These are phyloP conservation scores for Hypoxylon sp. DNA, from an alignment of 2,329 filamentous ascomycete genomes.

Conservation along the genomic window DNA sequence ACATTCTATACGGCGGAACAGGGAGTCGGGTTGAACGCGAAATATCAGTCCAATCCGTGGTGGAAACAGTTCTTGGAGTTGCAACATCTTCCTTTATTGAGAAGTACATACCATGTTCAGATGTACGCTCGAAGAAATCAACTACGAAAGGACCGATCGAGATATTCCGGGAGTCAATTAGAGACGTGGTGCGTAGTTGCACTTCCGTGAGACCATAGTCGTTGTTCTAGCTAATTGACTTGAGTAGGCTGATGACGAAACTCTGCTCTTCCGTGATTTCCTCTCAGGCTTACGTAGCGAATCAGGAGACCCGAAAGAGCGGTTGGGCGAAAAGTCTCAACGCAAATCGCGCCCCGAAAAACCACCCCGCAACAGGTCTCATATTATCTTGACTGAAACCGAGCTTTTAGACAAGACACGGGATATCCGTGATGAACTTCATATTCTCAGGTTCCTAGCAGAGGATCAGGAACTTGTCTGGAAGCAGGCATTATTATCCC, in stretches of 20 bases:
- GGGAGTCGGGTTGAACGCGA: slow-evolving; percentile 28
- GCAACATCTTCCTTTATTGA: slow-evolving; percentile 29
- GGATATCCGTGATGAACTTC: slow-evolving; percentile 36
- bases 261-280: slow-evolving; percentile 25
- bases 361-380: slow-evolving; percentile 6
- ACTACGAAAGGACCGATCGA: slow-evolving; percentile 28
- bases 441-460: slow-evolving; percentile 31
- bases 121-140: background rate
- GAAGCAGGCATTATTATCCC: slow-evolving; percentile 31
- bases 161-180: slow-evolving; percentile 37
- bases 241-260: slow-evolving; percentile 28
- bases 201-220: background rate
- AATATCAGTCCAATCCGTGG: slow-evolving; percentile 27
- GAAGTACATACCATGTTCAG: slow-evolving; percentile 21
- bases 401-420: slow-evolving; percentile 26
- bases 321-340: too few relatives aligned
- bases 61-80: slow-evolving; percentile 29
- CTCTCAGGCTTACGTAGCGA: slow-evolving; percentile 13
- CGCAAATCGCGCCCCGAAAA: too few relatives aligned
- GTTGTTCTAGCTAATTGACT: slow-evolving; percentile 9
- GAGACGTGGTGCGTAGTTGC: slow-evolving; percentile 24
- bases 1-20: slow-evolving; percentile 18
- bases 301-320: background rate
- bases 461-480: slow-evolving; percentile 37
- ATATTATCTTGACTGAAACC: slow-evolving; percentile 31